Evolutionary conservation across 106 monocot species (phyloP).

Genomic region (Allium fistulosum): DNA sequence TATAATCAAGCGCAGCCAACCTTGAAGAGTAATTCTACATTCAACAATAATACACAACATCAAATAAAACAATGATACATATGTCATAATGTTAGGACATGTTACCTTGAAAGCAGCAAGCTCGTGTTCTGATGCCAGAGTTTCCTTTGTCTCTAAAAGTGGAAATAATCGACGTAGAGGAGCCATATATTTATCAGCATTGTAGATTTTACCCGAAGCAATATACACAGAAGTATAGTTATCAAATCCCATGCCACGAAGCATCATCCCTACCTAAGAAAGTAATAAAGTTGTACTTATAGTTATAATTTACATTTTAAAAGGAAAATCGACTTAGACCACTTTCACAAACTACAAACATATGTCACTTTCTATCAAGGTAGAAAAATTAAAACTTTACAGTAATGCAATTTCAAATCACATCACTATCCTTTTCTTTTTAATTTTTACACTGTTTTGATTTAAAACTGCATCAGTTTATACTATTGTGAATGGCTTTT

Average conservation of each 20-base stretch:
- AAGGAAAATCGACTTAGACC: too few relatives aligned
- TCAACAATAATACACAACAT: slow-evolving; percentile 1
- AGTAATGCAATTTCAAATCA: too few relatives aligned
- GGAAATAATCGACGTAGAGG: slow-evolving; percentile 91
- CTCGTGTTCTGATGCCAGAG: slow-evolving; percentile 70
- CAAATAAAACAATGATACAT: neutral
- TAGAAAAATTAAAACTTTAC: too few relatives aligned
- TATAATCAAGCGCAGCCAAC: slow-evolving; percentile 93
- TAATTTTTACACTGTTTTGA: too few relatives aligned
- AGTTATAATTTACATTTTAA: too few relatives aligned
- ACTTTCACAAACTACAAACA: too few relatives aligned
- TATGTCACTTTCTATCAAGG: too few relatives aligned
- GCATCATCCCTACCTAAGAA: slow-evolving; percentile 94
- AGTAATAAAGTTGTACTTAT: neutral
- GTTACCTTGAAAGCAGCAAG: slow-evolving; percentile 88
- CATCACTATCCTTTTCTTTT: too few relatives aligned
- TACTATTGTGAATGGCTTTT: too few relatives aligned
- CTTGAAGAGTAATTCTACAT: slow-evolving; percentile 80
- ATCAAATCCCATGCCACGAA: slow-evolving; percentile 96
- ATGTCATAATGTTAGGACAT: neutral
- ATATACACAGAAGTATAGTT: slow-evolving; percentile 75
- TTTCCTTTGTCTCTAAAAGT: slow-evolving; percentile 80
- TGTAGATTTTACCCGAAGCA: slow-evolving; percentile 93
- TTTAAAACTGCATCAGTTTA: too few relatives aligned
- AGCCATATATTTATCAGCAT: slow-evolving; percentile 84